phyloP scores from a whole-genome alignment of 148 eudicot genomes.

The Amaranthus cruentus region DNA sequence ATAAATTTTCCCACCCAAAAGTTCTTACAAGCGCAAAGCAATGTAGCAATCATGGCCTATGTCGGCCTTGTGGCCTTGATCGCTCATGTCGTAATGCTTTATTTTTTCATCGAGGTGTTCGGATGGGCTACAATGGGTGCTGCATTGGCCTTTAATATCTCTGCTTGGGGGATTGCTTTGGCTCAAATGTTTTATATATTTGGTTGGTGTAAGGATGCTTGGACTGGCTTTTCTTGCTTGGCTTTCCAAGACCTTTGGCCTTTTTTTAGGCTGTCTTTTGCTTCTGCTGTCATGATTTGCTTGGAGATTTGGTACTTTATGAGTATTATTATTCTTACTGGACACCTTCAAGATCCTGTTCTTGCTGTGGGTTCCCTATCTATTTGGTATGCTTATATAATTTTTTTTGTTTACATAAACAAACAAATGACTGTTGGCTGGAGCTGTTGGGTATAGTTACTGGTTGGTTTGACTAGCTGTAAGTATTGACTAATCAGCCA shows the following conservation, averaged over 20 bases:
- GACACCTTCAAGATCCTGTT: conserved; percentile 86
- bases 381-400: conserved; percentile 48
- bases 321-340: conserved; percentile 93
- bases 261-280: conserved; percentile 63
- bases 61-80: conserved; percentile 64
- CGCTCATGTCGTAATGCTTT: conserved; percentile 46
- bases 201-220: conserved; percentile 76
- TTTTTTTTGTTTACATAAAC: neutral
- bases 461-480: too few relatives aligned
- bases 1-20: conserved; percentile 85
- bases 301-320: conserved; percentile 94
- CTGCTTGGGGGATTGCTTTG: conserved; percentile 73
- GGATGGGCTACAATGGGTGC: conserved; percentile 81
- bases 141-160: conserved; percentile 67
- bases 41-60: conserved; percentile 71
- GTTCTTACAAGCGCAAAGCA: conserved; percentile 84
- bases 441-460: too few relatives aligned
- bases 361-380: conserved; percentile 91
- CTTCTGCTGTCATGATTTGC: conserved; percentile 93
- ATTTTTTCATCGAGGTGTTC: conserved; percentile 55
- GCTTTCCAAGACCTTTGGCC: conserved; percentile 83
- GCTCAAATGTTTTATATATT: conserved; percentile 66
- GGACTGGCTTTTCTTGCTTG: conserved; percentile 78
- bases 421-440: too few relatives aligned
- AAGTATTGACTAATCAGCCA: too few relatives aligned